Percentiles rank a stretch among this genome's conserved stretches.
Conservation (phyloP, 306 rosid species). For the Rosa rugosa region DNA sequence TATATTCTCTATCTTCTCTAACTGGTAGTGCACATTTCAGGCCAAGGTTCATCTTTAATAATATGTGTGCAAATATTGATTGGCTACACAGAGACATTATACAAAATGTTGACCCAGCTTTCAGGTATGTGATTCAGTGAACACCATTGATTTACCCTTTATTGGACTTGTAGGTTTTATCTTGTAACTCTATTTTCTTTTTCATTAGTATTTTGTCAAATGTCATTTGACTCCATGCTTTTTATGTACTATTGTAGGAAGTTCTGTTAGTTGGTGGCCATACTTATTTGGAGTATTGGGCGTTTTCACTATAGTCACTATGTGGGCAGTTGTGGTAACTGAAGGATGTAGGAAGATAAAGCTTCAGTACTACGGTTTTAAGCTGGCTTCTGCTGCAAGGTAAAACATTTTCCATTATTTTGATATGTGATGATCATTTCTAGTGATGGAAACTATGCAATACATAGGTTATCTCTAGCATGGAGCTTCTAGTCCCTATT, state of each 20-base stretch:
- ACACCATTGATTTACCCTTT: too few species aligned
- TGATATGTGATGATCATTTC: constrained; percentile 6
- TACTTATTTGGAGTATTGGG: constrained; percentile 73
- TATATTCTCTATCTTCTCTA: constrained; percentile 25
- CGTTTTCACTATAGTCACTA: constrained; percentile 82
- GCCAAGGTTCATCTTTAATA: constrained; percentile 93
- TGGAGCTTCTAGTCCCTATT: neutral
- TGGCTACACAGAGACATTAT: constrained; percentile 85
- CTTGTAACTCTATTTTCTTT: neutral
- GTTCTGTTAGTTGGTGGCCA: constrained; percentile 68
- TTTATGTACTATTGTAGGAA: constrained; percentile 52
- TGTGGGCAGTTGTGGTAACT: constrained; percentile 99
- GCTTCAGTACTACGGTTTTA: constrained; percentile 94
- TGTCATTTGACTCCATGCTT: constrained; percentile 12
- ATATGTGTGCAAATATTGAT: constrained; percentile 92
- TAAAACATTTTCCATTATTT: constrained; percentile 32
- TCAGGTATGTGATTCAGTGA: constrained; percentile 56
- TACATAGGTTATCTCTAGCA: neutral
- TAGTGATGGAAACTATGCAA: neutral
- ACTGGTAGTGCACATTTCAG: constrained; percentile 51
- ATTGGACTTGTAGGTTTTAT: neutral
- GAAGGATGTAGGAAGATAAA: constrained; percentile 97
- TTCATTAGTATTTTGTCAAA: neutral
- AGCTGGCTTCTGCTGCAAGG: constrained; percentile 99
- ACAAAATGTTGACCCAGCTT: constrained; percentile 90